phyloP scores from a whole-genome alignment of 1,139 yeast genomes.

The Kazachstania sp. region DNA sequence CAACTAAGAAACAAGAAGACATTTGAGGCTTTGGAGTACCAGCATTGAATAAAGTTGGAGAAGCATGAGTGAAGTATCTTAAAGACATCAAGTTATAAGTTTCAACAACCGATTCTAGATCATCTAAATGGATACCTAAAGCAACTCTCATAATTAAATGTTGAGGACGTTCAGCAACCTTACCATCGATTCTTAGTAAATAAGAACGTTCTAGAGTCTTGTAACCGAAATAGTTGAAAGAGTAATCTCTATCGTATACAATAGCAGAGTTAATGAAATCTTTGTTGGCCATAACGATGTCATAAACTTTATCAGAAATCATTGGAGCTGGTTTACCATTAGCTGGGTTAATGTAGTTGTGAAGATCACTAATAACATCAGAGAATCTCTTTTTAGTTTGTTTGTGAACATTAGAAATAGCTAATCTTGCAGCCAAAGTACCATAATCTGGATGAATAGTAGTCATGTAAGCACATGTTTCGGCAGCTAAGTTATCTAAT shows the following conservation, averaged over 20 bases:
- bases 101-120: conserved; percentile 62
- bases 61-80: conserved; percentile 77
- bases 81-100: conserved; percentile 78
- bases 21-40: conserved; percentile 80
- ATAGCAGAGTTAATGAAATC: conserved; percentile 68
- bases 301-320: conserved; percentile 60
- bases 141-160: conserved; percentile 85
- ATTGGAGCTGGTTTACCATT: conserved; percentile 49
- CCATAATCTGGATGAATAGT: conserved; percentile 97
- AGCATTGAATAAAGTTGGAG: conserved; percentile 83
- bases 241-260: conserved; percentile 70
- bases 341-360: conserved; percentile 61
- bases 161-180: conserved; percentile 83
- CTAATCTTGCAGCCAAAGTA: conserved; percentile 87
- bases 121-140: conserved; percentile 73
- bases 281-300: conserved; percentile 49
- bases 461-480: conserved; percentile 95
- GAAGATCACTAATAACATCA: conserved; percentile 58
- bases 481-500: conserved; percentile 91
- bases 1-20: conserved; percentile 81
- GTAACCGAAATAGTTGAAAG: conserved; percentile 76
- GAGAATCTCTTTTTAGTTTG: conserved; percentile 81
- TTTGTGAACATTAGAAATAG: conserved; percentile 84
- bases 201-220: conserved; percentile 81
- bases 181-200: conserved; percentile 52